Evolutionary conservation across 768 basidiomycete species (phyloP), one percentile per base, ranked within the genome.

Genomic region (Ephemerocybe angulata): DNA sequence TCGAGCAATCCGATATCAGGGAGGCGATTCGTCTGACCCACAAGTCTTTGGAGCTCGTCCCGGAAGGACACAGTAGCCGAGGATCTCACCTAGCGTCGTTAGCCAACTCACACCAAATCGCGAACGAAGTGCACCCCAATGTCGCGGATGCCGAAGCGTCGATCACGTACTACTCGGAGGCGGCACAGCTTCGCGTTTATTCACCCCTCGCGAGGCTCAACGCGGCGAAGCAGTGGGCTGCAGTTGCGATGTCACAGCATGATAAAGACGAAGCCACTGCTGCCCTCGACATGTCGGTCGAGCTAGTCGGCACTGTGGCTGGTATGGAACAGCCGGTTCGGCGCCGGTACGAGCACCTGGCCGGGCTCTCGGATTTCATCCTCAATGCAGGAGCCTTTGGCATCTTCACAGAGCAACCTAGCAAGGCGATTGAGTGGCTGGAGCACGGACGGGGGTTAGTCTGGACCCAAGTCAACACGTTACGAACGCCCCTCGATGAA

Each of bases 391-490:
- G 64, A 0, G 59, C 63, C 6, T 61, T 62, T 21, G 69, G 68
- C 3, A 62, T 69, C 30, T 52, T 58, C 30, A 17, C 44, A 3
- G 52, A 52, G 15, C 57, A 65, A 4, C 52, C 60, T 11, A 52
- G 65, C 3, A 61, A 53, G 17, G 68, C 65, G 17, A 59, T 74
- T 25, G 70, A 73, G 57, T 64, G 72, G 63, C 61, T 76, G 3
- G 67, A 69, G 35, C 61, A 65, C 41, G 66, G 69, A 1, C 60
- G 67, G 5, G 62, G 63, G n/a, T 49, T 68, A 5, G 54, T 66
- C 4, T 71, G 71, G 68, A 58, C 52, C 22, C 70, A 70, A 37
- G 50, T 67, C 1, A 57, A 60, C 24, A 52, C 62, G 17, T 57
- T 67, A 7, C 58, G 64, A 6, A 61, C 63, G 3, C 65, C 68